Evolutionary conservation across 768 basidiomycete species (phyloP).

Genomic region (Mrakia hoshinonis): DNA sequence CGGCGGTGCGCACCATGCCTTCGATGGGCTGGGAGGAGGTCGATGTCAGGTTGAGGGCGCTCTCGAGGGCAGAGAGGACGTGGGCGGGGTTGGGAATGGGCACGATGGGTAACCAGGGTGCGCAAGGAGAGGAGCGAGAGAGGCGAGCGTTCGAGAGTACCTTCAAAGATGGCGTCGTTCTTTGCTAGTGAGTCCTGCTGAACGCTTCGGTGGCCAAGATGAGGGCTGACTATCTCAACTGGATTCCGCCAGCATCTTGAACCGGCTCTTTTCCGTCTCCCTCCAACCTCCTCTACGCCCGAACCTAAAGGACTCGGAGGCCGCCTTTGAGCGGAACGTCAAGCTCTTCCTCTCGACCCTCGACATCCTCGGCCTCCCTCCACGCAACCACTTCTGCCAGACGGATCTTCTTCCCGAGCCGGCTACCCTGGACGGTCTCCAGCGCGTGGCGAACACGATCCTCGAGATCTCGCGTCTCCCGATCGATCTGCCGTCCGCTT

Average conservation of each 20-base stretch:
- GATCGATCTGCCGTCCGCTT: background rate
- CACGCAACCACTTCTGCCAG: slow-evolving; percentile 6
- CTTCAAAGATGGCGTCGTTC: slow-evolving; percentile 17
- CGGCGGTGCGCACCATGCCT: background rate
- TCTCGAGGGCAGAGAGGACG: slow-evolving; percentile 3
- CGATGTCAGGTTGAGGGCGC: slow-evolving; percentile 11
- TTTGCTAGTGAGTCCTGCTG: slow-evolving; percentile 26
- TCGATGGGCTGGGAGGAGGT: slow-evolving; percentile 21
- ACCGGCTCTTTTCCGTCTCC: slow-evolving; percentile 19
- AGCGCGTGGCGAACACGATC: slow-evolving; percentile 23
- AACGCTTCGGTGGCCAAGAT: background rate
- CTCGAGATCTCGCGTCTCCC: slow-evolving; percentile 13
- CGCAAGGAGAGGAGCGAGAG: slow-evolving; percentile 17
- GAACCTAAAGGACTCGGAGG: background rate
- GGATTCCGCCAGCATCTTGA: slow-evolving; percentile 9
- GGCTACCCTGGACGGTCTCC: slow-evolving; percentile 1
- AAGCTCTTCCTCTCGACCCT: slow-evolving; percentile 13
- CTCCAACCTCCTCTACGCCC: slow-evolving; percentile 22
- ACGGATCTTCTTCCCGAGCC: slow-evolving; percentile 6
- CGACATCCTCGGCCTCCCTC: background rate
- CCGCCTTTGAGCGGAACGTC: background rate
- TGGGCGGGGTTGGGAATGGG: slow-evolving; percentile 5
- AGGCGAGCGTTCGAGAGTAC: slow-evolving; percentile 14
- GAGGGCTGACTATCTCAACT: too few species aligned
- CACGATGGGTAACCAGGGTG: background rate